Evolutionary conservation across 495 filamentous ascomycete species (phyloP).

Genomic region (Daldinia loculata): DNA sequence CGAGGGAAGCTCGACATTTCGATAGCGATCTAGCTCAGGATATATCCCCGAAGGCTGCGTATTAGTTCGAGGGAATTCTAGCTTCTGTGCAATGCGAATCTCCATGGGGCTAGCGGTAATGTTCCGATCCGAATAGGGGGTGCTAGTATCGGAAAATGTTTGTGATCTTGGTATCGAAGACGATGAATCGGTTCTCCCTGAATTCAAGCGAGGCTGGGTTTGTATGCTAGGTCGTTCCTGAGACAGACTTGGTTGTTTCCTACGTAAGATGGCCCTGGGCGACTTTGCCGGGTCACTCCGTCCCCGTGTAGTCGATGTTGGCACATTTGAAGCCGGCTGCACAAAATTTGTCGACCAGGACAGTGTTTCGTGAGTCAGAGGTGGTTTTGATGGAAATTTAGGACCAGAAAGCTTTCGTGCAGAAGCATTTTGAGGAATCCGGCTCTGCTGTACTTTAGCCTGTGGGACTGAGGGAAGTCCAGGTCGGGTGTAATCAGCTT

Average conservation of each 20-base stretch:
- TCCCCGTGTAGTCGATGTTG: slow-evolving; percentile 19
- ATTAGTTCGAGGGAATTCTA: slow-evolving; percentile 45
- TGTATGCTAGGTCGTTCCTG: slow-evolving; percentile 46
- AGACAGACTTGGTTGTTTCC: slow-evolving; percentile 58
- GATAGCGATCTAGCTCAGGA: slow-evolving; percentile 65
- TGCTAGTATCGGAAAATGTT: slow-evolving; percentile 41
- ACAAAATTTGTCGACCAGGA: slow-evolving; percentile 40
- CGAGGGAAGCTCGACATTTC: slow-evolving; percentile 46
- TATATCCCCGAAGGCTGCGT: slow-evolving; percentile 54
- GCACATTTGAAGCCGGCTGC: slow-evolving; percentile 26
- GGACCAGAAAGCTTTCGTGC: slow-evolving; percentile 34
- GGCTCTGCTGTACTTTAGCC: slow-evolving; percentile 44
- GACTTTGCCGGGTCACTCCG: slow-evolving; percentile 35
- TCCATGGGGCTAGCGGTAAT: slow-evolving; percentile 54
- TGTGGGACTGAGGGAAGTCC: slow-evolving; percentile 45
- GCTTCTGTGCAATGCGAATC: slow-evolving; percentile 46
- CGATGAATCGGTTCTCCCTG: slow-evolving; percentile 50
- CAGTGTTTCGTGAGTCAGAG: slow-evolving; percentile 46
- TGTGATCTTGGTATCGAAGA: slow-evolving; percentile 51
- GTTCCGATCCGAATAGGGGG: slow-evolving; percentile 47
- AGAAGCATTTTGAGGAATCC: slow-evolving; percentile 48
- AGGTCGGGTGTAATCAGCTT: slow-evolving; percentile 36
- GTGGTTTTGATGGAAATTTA: slow-evolving; percentile 31
- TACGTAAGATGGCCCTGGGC: slow-evolving; percentile 54
- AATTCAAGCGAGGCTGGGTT: slow-evolving; percentile 47